Conservation (phyloP, 108 stramenopile species). For the Cyclotella choctawhatcheeana region DNA sequence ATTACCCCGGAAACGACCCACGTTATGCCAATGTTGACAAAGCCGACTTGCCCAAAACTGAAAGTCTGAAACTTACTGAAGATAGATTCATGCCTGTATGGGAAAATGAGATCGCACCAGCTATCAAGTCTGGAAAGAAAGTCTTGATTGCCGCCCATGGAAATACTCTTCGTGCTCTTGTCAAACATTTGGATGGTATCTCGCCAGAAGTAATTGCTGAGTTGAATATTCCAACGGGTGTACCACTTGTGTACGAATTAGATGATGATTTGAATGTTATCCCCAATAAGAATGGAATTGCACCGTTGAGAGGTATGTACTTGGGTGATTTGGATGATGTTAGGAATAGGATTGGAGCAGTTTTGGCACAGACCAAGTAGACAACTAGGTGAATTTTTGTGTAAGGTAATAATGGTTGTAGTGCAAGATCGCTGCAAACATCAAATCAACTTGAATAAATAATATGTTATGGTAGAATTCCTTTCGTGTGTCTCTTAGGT, state of each 20-base stretch:
- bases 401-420: too few species aligned
- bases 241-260: constrained; percentile 94
- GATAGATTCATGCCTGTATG: constrained; percentile 95
- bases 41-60: constrained; percentile 77
- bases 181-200: constrained; percentile 98
- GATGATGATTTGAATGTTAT: constrained; percentile 94
- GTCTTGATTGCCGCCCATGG: constrained; percentile 99
- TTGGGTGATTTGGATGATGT: constrained; percentile 92
- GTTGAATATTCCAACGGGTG: constrained; percentile 98
- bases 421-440: too few species aligned
- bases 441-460: too few species aligned
- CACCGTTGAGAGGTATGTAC: constrained; percentile 83
- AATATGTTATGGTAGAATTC: too few species aligned
- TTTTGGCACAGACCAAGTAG: constrained; percentile 93
- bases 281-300: constrained; percentile 85
- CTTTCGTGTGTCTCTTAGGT: too few species aligned
- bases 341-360: constrained; percentile 87
- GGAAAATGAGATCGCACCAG: constrained; percentile 88
- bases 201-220: constrained; percentile 91
- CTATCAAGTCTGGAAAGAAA: constrained; percentile 92
- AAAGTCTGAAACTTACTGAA: constrained; percentile 90
- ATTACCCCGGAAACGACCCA: constrained; percentile 92
- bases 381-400: too few species aligned
- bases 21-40: constrained; percentile 80
- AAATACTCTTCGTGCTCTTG: constrained; percentile 97